Conservation (phyloP, 2,329 filamentous ascomycete species). For the Talaromyces islandicus region DNA sequence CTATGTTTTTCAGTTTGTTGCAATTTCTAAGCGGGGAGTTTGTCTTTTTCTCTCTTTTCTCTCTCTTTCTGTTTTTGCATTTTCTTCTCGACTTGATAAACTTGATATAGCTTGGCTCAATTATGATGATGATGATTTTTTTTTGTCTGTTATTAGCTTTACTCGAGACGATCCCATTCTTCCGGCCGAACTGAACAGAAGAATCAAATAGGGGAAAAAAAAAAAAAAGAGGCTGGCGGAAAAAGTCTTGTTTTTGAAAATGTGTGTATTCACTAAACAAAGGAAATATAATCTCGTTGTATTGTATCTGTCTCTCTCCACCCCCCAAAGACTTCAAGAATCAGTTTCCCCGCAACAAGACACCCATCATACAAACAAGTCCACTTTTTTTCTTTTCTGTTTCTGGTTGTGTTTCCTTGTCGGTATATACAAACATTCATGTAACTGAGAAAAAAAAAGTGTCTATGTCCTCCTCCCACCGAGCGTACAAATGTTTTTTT, state of each 20-base stretch:
- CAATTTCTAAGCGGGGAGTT: background rate
- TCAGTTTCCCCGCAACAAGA: background rate
- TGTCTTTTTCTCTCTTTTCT: background rate
- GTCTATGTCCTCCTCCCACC: background rate
- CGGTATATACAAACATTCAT: background rate
- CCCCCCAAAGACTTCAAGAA: background rate
- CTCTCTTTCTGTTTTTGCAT: no score
- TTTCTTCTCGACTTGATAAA: background rate
- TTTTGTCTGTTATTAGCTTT: background rate
- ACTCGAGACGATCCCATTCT: no score
- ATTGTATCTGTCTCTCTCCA: background rate
- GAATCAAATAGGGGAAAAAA: no score
- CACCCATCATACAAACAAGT: background rate
- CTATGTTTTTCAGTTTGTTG: background rate
- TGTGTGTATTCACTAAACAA: background rate
- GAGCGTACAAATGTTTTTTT: conserved; percentile 5
- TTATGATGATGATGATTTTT: background rate
- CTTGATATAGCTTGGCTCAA: background rate
- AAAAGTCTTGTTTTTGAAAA: no score
- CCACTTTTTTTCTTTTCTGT: background rate
- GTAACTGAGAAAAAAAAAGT: background rate
- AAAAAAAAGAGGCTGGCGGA: no score
- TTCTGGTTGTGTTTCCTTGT: background rate
- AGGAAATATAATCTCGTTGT: background rate
- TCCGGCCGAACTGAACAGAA: no score